Base-by-base conservation (phyloP, 2,329 filamentous ascomycete species). In the Hymenotorrendiella dingleyae region DNA sequence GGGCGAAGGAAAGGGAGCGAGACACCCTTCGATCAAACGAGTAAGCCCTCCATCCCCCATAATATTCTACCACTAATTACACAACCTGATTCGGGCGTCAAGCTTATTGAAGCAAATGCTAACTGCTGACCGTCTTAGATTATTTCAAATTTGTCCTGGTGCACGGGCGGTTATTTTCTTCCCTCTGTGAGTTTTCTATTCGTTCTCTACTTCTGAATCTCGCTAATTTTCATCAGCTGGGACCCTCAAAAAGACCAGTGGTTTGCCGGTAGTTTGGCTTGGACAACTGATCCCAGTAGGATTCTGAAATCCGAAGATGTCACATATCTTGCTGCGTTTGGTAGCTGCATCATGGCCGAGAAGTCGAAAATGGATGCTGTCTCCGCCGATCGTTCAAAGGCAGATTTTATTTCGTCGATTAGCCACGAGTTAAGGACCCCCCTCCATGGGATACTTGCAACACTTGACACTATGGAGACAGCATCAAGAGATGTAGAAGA, bases 341-440 rank as follows among this genome's bases (percentile, higher is more conserved):
- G 68, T 0, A 70, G 70, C 38, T 69, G 72, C 1, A 71, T 77
- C 14, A 77, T 78, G 65, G 67, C 71, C 0, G 76, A 81, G 36
- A 62, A 80, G 1, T 68, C 71, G 0, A 66, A 70, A 2, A 45
- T 75, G 7, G 66, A 72, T 45, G 64, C 66, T 3, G 38, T 67
- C n/a, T 59, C 61, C 4, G 56, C 53, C 14, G 50, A 54, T 28
- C 47, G 45, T 3, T 40, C 72, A n/a, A 78, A 78, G 52, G 68
- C 70, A 1, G 74, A 79, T 43, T 72, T 78, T 19, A 67, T 82
- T 4, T 72, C 74, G 0, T 79, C 73, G 0, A 68, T 82, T 4
- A 78, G 73, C 8, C 78, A 82, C 50, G 78, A 82, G 54, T 60
- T 82, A 6, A 66, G 78, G 4, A 77, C 72, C 2, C 78, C 78